A percentile compares a stretch with the other conserved stretches of the same genome.
phyloP scores from a whole-genome alignment of 495 filamentous ascomycete species.

The Penicillium chermesinum region DNA sequence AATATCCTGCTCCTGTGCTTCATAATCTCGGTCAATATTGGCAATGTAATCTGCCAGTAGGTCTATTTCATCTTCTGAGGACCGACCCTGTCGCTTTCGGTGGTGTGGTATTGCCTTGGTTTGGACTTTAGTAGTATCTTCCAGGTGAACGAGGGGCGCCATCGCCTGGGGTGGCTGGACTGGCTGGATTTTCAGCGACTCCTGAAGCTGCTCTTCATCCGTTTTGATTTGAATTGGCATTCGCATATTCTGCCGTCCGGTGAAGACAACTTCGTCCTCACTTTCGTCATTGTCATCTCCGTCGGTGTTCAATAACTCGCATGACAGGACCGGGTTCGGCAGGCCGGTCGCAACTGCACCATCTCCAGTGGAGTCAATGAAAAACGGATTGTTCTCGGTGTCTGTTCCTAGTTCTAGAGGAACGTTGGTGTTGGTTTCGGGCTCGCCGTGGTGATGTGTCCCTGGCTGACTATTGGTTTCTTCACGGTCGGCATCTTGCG shows the following conservation, averaged over 20 bases:
- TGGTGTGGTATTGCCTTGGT: not conserved
- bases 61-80: conserved; percentile 43
- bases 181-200: conserved; percentile 3
- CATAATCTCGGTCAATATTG: conserved; percentile 50
- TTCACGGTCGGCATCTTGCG: conserved; percentile 14
- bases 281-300: conserved; percentile 19
- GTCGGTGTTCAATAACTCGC: not conserved
- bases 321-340: conserved; percentile 9
- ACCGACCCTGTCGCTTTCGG: conserved; percentile 6
- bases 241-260: conserved; percentile 23
- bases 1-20: not conserved
- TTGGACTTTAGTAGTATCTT: not conserved
- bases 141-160: not conserved
- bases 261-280: conserved; percentile 44
- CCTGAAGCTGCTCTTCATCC: conserved; percentile 10
- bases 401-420: not conserved
- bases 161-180: not conserved
- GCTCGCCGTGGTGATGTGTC: not conserved
- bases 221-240: conserved; percentile 15
- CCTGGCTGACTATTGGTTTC: not conserved
- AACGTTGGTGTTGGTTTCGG: conserved; percentile 5
- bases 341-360: conserved; percentile 11
- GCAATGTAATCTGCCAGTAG: conserved; percentile 70
- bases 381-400: conserved; percentile 12
- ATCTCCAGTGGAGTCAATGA: conserved; percentile 21